Evolutionary conservation across 352 stramenopile species (phyloP).

Genomic region (Phytopythium aichiense): DNA sequence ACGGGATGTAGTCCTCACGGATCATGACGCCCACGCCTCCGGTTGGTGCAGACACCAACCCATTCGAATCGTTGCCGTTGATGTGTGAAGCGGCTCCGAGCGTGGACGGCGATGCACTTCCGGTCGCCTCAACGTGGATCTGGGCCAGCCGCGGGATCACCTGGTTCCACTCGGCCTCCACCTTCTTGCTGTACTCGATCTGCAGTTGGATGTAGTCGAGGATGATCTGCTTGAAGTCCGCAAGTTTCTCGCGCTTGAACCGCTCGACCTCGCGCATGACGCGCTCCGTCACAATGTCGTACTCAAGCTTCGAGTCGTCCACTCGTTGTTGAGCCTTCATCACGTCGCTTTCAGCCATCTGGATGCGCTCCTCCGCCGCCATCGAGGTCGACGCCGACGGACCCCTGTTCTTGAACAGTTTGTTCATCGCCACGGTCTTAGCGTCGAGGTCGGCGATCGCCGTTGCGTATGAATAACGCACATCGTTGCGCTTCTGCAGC

Average conservation of each 20-base stretch:
- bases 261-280: slow-evolving; percentile 96
- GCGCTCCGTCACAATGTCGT: slow-evolving; percentile 92
- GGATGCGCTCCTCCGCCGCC: slow-evolving; percentile 77
- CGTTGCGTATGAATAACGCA: slow-evolving; percentile 83
- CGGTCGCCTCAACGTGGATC: slow-evolving; percentile 61
- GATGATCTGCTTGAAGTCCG: slow-evolving; percentile 95
- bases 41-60: not conserved
- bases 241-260: slow-evolving; percentile 94
- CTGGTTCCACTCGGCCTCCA: slow-evolving; percentile 77
- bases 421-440: slow-evolving; percentile 58
- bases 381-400: slow-evolving; percentile 26
- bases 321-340: slow-evolving; percentile 80
- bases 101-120: not conserved
- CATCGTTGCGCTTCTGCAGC: slow-evolving; percentile 91
- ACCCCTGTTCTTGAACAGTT: slow-evolving; percentile 60
- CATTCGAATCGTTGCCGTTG: not conserved
- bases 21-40: slow-evolving; percentile 31
- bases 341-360: slow-evolving; percentile 79
- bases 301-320: slow-evolving; percentile 89
- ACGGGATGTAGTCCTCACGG: slow-evolving; percentile 75
- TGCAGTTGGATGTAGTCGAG: slow-evolving; percentile 97
- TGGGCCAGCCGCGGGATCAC: slow-evolving; percentile 69
- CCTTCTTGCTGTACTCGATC: slow-evolving; percentile 95
- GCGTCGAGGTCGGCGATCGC: slow-evolving; percentile 86
- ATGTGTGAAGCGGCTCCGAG: not conserved